Base-by-base conservation (phyloP, 345 rosid genomes). In the Microthlaspi erraticum region DNA sequence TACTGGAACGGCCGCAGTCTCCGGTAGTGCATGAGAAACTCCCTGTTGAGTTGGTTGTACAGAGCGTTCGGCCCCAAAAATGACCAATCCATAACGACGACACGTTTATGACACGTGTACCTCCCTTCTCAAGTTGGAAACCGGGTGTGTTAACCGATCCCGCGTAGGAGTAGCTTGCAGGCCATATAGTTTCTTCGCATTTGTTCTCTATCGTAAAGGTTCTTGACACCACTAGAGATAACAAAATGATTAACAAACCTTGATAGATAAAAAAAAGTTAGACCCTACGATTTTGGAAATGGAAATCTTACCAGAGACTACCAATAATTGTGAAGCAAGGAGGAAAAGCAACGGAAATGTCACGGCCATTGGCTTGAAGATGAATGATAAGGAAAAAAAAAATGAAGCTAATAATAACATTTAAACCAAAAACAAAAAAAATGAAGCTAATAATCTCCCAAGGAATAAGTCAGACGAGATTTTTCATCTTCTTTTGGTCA, bases 181-280 rank as follows among this genome's bases (percentile, higher is more conserved):
- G 87, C 90, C 92, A 89, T 31, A 89, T 68, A 1, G 82, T 74
- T 79, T 32, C 67, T 0, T 83, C 71, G 72, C 90, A 88, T 5
- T 80, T 83, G 81, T 87, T 84, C 18, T n/a, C 72, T 50, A 85
- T 18, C 0, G 80, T 87, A 59, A 87, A 73, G 12, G 70, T 77
- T 37, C 54, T 65, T 0, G 76, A 73, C 20, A 17, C 17, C 16
- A 58, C 71, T 63, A 8, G 18, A 42, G 20, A 33, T 57, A 16
- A 20, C 1, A 19, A 36, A 46, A 71, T 1, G n/a, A 11, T 65
- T 44, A 45, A 46, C 45, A 32, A 19, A 53, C 56, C n/a, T n/a
- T n/a, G n/a, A 13, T 10, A 37, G 48, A 55, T 10, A 8, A 39
- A 70, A 62, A 23, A 23, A 23, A 23, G 26, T 23, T 31, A 46